Evolutionary conservation across 805 yeast species (phyloP).

Genomic region (Metschnikowia sp.): DNA sequence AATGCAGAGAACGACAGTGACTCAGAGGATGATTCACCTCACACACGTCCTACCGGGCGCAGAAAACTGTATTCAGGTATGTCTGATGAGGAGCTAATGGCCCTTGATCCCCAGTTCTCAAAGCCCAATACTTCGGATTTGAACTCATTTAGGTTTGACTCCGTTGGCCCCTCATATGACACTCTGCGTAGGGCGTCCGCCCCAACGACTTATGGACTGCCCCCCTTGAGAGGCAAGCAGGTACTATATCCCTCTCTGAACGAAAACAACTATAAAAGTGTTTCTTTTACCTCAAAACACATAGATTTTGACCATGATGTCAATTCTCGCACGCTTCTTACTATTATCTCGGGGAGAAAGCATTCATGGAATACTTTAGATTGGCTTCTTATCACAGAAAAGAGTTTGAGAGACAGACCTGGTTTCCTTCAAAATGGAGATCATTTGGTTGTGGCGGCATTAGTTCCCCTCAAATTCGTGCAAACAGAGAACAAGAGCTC

Average conservation of each 20-base stretch:
- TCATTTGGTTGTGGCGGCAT: constrained; percentile 33
- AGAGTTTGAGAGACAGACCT: constrained; percentile 4
- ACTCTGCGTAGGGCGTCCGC: constrained; percentile 11
- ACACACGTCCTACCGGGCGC: constrained; percentile 14
- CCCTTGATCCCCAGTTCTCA: constrained; percentile 51
- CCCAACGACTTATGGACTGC: not conserved
- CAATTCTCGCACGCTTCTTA: constrained; percentile 29
- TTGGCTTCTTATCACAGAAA: constrained; percentile 30
- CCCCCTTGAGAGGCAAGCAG: constrained; percentile 9
- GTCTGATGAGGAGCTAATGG: constrained; percentile 53
- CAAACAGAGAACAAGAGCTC: constrained; percentile 10
- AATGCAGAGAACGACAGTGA: constrained; percentile 4
- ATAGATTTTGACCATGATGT: constrained; percentile 27
- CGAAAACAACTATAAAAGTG: constrained; percentile 42
- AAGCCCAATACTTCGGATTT: constrained; percentile 38
- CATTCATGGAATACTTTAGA: constrained; percentile 45
- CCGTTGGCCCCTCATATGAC: constrained; percentile 19
- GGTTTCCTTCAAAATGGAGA: constrained; percentile 38
- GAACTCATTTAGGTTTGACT: constrained; percentile 44
- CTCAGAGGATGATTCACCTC: constrained; percentile 5
- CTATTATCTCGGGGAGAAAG: constrained; percentile 37
- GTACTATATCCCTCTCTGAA: constrained; percentile 28
- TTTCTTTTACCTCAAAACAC: constrained; percentile 45
- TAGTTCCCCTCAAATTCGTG: constrained; percentile 27
- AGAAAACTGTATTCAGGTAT: constrained; percentile 48